Base-by-base conservation (phyloP, 2,329 filamentous ascomycete genomes). In the Pseudonectria buxi region DNA sequence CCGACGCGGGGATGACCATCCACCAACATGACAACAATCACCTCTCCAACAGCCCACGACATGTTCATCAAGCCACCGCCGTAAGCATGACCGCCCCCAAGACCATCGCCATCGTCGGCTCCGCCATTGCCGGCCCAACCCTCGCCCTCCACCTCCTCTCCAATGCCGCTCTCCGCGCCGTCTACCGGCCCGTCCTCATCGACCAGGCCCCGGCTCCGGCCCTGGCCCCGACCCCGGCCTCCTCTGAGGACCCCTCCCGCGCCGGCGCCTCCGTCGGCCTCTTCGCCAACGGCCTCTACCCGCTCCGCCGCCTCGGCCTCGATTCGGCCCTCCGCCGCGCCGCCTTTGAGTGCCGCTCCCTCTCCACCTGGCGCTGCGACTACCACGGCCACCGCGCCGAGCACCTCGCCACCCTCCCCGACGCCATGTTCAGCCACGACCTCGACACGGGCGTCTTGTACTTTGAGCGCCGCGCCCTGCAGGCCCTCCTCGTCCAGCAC, bases 201-300 rank as follows among this genome's bases (percentile, higher is more conserved):
- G 44, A 46, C 37, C 41, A 43, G 12, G 34, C 41, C 13, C 37
- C 41, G 4, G 36, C 41, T 6, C 41, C 44, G 6, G 38, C 30
- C 10, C 18, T 34, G 7, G 36, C 39, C 18, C 18, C 18, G 18
- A 9, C 18, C 18, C 18, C 18, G 5, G 9, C 18, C 9, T 9
- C 14, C 28, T 33, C 41, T 27, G 35, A 40, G 12, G 31, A 43
- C 14, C 33, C 32, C 4, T 43, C 46, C 33, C 44, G 42, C 16
- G 41, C 43, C 13, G 49, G 47, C 18, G 47, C 46, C 27, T 48
- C 49, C 4, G 49, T 51, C 5, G 41, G 43, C 12, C 40, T 51
- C 27, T 49, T 52, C 10, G 35, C 47, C 7, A 52, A 50, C 25
- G 47, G 49, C 7, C 29, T 53, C 11, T 46, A 48, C 24, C 43